Base-by-base conservation (phyloP, 2,329 filamentous ascomycete species). In the Xylariaceae sp. region DNA sequence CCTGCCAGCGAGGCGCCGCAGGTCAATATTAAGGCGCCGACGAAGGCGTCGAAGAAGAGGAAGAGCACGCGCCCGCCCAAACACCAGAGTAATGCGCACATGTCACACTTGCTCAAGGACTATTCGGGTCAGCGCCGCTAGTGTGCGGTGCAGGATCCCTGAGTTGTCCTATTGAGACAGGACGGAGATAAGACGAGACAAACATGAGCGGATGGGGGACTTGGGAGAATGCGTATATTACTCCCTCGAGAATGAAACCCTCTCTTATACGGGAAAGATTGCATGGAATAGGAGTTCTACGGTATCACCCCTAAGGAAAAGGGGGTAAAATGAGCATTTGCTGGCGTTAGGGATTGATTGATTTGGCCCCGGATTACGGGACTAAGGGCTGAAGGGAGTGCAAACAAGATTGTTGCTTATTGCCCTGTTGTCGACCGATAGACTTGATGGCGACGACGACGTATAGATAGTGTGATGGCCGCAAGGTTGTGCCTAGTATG, bases 71-170 rank as follows among this genome's bases (percentile, higher is more conserved):
- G 89, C 72, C 80, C 85, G 50, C 77, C 78, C 48, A 89, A 88
- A 65, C 94, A 92, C 80, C 86, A 88, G 58, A 95, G 90, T 30
- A 96, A 96, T 72, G 86, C 85, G 34, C 92, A 96, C 73, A 95
- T 96, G 91, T 81, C 82, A 66, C 85, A 88, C 64, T 82, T 96
- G 61, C 80, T 96, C 71, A 87, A 91, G 76, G 89, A 67, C 41
- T 67, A 62, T 18, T 59, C 60, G 3, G 62, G 64, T 47, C 56
- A 65, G 47, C 65, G 64, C 51, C 63, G 64, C 4, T 64, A 61
- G 55, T 35, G 41, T 4, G 41, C 41, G 2, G 5, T 15, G 13
- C 13, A 4, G 13, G 41, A 6, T 15, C 4, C 41, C 23, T 30
- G 23, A 30, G 5, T 30, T 30, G 23, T 30, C 23, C 23, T 30